A percentile compares a stretch with the other conserved stretches of the same genome.
Evolutionary conservation across 352 stramenopile genomes (phyloP).

Genomic region (Globisporangium radiosum): DNA sequence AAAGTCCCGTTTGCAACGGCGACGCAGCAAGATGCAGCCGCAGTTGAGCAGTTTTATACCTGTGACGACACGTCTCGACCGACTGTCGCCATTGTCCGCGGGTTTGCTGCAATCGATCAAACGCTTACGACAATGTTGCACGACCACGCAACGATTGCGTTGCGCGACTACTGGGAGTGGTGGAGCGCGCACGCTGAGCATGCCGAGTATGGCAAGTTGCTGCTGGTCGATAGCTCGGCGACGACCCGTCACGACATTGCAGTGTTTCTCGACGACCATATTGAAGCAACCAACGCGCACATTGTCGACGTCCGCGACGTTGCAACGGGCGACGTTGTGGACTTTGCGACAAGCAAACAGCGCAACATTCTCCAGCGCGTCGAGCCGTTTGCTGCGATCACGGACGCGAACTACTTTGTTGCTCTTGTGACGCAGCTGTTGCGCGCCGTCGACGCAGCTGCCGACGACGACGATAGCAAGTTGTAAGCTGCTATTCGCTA

Average conservation of each 20-base stretch:
- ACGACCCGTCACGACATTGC: slow-evolving; percentile 7
- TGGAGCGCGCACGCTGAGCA: slow-evolving; percentile 76
- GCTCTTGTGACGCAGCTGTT: slow-evolving; percentile 36
- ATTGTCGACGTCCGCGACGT: slow-evolving; percentile 77
- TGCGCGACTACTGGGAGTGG: slow-evolving; percentile 85
- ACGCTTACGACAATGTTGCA: slow-evolving; percentile 28
- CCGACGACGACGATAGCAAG: too few relatives aligned
- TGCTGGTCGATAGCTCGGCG: slow-evolving; percentile 33
- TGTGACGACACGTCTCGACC: slow-evolving; percentile 1
- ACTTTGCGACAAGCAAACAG: slow-evolving; percentile 41
- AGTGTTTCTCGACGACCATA: slow-evolving; percentile 81
- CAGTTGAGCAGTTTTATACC: slow-evolving; percentile 34
- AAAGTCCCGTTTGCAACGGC: slow-evolving; percentile 54
- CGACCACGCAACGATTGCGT: slow-evolving; percentile 34
- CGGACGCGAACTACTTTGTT: slow-evolving; percentile 69
- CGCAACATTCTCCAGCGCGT: slow-evolving; percentile 61
- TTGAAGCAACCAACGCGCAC: slow-evolving; percentile 62
- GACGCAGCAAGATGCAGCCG: slow-evolving; percentile 20
- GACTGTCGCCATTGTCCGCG: slow-evolving; percentile 43
- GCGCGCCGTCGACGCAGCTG: background rate
- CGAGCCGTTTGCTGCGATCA: slow-evolving; percentile 78
- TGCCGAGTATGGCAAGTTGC: slow-evolving; percentile 69
- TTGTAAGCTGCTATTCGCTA: too few relatives aligned
- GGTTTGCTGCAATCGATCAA: slow-evolving; percentile 43
- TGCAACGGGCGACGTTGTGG: slow-evolving; percentile 31